phyloP scores from a whole-genome alignment of 2,329 filamentous ascomycete species.

The Akanthomyces uredinophilus region DNA sequence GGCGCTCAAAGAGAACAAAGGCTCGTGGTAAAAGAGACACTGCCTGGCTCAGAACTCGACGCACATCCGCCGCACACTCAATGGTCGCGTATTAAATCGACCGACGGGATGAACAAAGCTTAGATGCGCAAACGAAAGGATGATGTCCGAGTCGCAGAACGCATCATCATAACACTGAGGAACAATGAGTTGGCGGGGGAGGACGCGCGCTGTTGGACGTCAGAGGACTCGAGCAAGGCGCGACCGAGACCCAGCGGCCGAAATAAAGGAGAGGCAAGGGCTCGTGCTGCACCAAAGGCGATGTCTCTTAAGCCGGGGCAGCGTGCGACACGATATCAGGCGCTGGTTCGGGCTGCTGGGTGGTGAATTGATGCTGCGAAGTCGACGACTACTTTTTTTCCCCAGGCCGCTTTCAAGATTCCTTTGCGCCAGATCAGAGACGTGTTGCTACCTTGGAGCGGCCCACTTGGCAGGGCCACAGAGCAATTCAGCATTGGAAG shows the following conservation, averaged over 20 bases:
- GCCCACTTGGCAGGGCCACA: constrained; percentile 14
- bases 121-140: constrained; percentile 8
- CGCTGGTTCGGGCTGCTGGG: background rate
- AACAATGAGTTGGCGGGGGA: constrained; percentile 1
- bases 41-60: background rate
- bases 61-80: background rate
- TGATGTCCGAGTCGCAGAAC: constrained; percentile 1
- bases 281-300: background rate
- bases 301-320: background rate
- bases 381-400: constrained; percentile 11
- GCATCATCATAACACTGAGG: constrained; percentile 4
- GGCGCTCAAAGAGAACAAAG: constrained; percentile 14
- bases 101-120: background rate
- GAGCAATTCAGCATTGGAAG: background rate
- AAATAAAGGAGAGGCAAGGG: background rate
- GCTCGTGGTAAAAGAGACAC: constrained; percentile 12
- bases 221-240: background rate
- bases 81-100: constrained; percentile 6
- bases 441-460: constrained; percentile 13
- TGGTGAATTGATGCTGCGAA: constrained; percentile 12
- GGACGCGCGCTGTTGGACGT: constrained; percentile 9
- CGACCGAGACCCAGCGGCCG: background rate
- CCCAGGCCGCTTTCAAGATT: constrained; percentile 12
- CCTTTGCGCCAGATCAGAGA: constrained; percentile 14
- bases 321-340: background rate